Percentiles rank a stretch among this genome's conserved stretches.
These are phyloP conservation scores for Neofusicoccum umdonicola DNA, from an alignment of 2,329 filamentous ascomycete species.

Conservation along the genomic window DNA sequence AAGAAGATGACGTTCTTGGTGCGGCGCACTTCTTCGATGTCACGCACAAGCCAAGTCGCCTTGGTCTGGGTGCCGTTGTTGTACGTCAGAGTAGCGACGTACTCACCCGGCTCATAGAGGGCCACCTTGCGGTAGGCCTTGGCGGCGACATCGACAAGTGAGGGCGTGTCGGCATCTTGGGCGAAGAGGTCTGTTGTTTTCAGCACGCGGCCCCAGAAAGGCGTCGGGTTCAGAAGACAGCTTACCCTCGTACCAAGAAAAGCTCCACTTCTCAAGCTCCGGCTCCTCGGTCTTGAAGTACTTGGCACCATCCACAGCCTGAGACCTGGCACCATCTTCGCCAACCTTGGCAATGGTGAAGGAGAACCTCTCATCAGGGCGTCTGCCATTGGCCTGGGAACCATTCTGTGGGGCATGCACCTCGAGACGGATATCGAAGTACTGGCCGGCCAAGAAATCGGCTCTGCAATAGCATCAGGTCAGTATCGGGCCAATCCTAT, in stretches of 20 bases:
- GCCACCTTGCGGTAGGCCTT: constrained; percentile 76
- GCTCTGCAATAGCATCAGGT: constrained; percentile 44
- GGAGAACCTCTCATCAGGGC: constrained; percentile 72
- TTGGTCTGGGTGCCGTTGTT: constrained; percentile 69
- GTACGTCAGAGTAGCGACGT: constrained; percentile 73
- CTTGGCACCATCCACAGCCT: constrained; percentile 57
- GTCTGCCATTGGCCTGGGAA: constrained; percentile 69
- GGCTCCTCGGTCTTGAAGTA: constrained; percentile 72
- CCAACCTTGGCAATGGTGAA: constrained; percentile 70
- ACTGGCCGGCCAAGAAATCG: constrained; percentile 80
- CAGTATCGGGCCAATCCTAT: neutral
- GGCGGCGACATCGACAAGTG: constrained; percentile 74
- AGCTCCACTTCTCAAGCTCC: constrained; percentile 75
- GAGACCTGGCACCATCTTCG: constrained; percentile 36
- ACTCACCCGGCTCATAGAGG: constrained; percentile 75
- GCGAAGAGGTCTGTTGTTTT: constrained; percentile 64
- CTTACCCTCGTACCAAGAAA: constrained; percentile 74
- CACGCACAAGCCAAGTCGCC: constrained; percentile 74
- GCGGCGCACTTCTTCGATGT: constrained; percentile 66
- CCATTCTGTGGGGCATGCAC: constrained; percentile 78
- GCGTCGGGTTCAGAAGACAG: neutral
- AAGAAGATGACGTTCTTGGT: constrained; percentile 86
- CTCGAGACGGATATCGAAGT: constrained; percentile 80
- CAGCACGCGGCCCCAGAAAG: neutral
- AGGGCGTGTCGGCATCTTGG: constrained; percentile 65